These are phyloP conservation scores for Acanthamoeba polyphaga DNA, from an alignment of 208 protist genomes.

Conservation along the genomic window DNA sequence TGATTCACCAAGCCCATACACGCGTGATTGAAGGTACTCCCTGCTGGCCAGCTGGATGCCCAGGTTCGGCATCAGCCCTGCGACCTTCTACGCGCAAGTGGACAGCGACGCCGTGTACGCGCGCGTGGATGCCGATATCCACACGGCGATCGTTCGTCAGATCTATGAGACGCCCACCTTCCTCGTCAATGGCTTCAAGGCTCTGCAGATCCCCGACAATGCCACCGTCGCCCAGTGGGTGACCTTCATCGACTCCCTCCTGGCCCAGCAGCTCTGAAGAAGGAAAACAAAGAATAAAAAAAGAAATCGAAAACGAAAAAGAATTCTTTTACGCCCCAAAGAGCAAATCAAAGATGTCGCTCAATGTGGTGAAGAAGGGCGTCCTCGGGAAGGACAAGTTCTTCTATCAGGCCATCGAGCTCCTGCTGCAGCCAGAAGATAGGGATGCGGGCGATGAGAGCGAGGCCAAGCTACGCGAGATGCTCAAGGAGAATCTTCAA, in stretches of 20 bases:
- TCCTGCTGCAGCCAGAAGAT: conserved; percentile 12
- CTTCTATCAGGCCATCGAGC: conserved; percentile 49
- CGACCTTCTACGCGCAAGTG: conserved; percentile 39
- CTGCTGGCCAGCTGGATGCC: conserved; percentile 30
- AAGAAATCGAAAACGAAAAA: neutral
- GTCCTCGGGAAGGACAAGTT: conserved; percentile 34
- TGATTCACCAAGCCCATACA: too few relatives aligned
- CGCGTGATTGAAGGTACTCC: too few relatives aligned
- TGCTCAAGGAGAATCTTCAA: conserved; percentile 65
- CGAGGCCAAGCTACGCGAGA: conserved; percentile 36
- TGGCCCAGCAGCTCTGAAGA: neutral
- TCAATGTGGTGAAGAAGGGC: conserved; percentile 54
- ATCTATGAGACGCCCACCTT: conserved; percentile 64
- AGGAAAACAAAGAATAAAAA: neutral
- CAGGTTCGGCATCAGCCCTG: conserved; percentile 2
- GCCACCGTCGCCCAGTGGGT: conserved; percentile 2
- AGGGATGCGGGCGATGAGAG: neutral
- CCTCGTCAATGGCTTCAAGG: conserved; percentile 68
- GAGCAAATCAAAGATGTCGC: neutral
- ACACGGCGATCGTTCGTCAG: conserved; percentile 46
- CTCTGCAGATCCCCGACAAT: neutral
- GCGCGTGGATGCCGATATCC: conserved; percentile 18
- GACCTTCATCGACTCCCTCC: conserved; percentile 26
- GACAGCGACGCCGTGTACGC: conserved; percentile 46
- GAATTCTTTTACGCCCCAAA: neutral